Evolutionary conservation across 352 stramenopile species (phyloP).

Genomic region (Albugo laibachii): DNA sequence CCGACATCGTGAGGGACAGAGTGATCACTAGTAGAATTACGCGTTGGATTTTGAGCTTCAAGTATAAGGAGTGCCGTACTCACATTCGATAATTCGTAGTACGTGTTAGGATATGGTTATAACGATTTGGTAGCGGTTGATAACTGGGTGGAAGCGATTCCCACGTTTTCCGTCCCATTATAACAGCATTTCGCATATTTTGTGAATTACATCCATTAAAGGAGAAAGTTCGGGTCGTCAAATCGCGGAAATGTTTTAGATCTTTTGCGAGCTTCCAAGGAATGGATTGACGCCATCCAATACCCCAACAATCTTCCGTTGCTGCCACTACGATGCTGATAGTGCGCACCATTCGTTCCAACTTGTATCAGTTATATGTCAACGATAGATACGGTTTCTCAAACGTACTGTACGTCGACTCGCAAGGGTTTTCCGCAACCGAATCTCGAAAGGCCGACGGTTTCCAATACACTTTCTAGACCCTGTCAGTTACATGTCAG

Average conservation of each 20-base stretch:
- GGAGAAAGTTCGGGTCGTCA: slow-evolving; percentile 41
- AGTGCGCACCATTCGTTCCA: too few relatives aligned
- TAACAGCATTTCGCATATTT: slow-evolving; percentile 85
- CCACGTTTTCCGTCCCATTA: slow-evolving; percentile 99
- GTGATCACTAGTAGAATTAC: neutral
- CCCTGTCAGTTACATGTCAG: too few relatives aligned
- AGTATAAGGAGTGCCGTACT: neutral
- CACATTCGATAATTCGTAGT: slow-evolving; percentile 28
- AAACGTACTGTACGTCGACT: too few relatives aligned
- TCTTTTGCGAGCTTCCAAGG: slow-evolving; percentile 91
- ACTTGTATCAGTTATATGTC: too few relatives aligned
- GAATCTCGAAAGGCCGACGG: too few relatives aligned
- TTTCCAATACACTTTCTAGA: too few relatives aligned
- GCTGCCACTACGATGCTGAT: slow-evolving; percentile 78
- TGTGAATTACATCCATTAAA: neutral
- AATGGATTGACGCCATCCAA: slow-evolving; percentile 70
- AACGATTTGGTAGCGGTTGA: slow-evolving; percentile 84
- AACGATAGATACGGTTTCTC: too few relatives aligned
- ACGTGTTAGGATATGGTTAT: slow-evolving; percentile 92
- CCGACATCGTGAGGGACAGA: slow-evolving; percentile 61
- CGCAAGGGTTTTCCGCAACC: too few relatives aligned
- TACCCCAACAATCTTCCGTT: slow-evolving; percentile 67
- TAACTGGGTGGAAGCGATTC: slow-evolving; percentile 94
- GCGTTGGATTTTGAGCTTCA: neutral
- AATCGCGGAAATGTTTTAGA: slow-evolving; percentile 91